Evolutionary conservation across 768 basidiomycete genomes (phyloP), one percentile per base, ranked within the genome.

Genomic region (Amanita rubescens): DNA sequence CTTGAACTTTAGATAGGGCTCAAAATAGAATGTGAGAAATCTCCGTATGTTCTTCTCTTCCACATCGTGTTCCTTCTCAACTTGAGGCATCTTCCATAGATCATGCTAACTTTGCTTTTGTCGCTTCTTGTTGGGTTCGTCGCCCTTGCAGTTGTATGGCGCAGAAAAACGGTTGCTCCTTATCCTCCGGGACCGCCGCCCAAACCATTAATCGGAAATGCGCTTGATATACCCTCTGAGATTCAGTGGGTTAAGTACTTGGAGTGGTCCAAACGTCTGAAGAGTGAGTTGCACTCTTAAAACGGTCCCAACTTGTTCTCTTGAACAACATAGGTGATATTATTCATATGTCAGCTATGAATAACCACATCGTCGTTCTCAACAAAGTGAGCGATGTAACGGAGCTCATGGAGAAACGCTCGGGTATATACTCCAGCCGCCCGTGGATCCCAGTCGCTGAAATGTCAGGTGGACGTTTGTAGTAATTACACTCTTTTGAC

Each of bases 371-470:
- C 3, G 51, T 67, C 44, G 44, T 67, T 12, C 53, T 69, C 3
- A 63, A 60, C 49, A 61, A 59, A 17, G 22, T 57, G 17, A 53
- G 60, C 49, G 59, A 59, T 24, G 60, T 55, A 0, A 52, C 55
- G 22, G 64, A 63, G 20, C 59, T 69, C 15, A 53, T 67, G 7
- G 68, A 68, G 22, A 63, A 61, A 25, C 58, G 64, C 7, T 63
- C 63, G 10, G 42, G 49, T 3, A 60, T 66, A 11, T 69, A 65
- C 50, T 66, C 64, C 5, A 62, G 66, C 53, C 58, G 66, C 1
- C 65, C 66, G 3, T 12, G 30, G 8, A 14, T 59, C 14, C 49
- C 58, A 6, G 57, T 65, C 44, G 37, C 60, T 3, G 57, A 63
- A 27, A 24, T 64, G 64, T 65, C 43, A 7, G 54, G 12, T 20